Conservation (phyloP, 1,139 yeast species). For the Pichia sp. region DNA sequence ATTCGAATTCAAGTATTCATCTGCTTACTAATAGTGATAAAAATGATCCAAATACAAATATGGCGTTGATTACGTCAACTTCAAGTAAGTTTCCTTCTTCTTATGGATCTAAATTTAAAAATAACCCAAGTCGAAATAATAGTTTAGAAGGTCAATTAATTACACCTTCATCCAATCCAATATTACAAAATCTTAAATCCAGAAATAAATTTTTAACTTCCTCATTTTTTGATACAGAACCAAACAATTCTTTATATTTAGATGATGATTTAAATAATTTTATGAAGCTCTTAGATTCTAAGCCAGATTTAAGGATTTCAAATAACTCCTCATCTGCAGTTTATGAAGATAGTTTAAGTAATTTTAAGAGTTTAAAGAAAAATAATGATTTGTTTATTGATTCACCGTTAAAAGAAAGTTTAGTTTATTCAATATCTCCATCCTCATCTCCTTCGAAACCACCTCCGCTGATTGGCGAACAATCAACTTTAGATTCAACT, state of each 20-base stretch:
- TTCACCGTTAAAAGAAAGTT: constrained; percentile 7
- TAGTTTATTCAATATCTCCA: constrained; percentile 5
- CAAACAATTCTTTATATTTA: constrained; percentile 27
- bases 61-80: constrained; percentile 15
- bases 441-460: constrained; percentile 14
- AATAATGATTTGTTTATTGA: constrained; percentile 24
- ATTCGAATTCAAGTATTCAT: constrained; percentile 46
- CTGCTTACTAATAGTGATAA: constrained; percentile 12
- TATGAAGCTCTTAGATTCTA: constrained; percentile 73
- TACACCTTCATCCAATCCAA: constrained; percentile 19
- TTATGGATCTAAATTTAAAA: constrained; percentile 42
- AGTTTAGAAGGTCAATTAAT: constrained; percentile 25
- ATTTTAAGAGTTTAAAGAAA: constrained; percentile 26
- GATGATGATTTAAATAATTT: constrained; percentile 79
- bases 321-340: constrained; percentile 23
- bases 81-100: constrained; percentile 49
- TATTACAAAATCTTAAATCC: constrained; percentile 22
- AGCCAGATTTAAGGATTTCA: constrained; percentile 40
- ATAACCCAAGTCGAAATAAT: constrained; percentile 22
- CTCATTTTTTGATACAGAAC: constrained; percentile 23
- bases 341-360: constrained; percentile 25
- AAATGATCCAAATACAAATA: background rate
- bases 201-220: constrained; percentile 19
- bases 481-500: constrained; percentile 6
- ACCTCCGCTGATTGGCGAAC: constrained; percentile 11